Evolutionary conservation across 169 alveolate species (phyloP).

Genomic region (Theileria annulata): DNA sequence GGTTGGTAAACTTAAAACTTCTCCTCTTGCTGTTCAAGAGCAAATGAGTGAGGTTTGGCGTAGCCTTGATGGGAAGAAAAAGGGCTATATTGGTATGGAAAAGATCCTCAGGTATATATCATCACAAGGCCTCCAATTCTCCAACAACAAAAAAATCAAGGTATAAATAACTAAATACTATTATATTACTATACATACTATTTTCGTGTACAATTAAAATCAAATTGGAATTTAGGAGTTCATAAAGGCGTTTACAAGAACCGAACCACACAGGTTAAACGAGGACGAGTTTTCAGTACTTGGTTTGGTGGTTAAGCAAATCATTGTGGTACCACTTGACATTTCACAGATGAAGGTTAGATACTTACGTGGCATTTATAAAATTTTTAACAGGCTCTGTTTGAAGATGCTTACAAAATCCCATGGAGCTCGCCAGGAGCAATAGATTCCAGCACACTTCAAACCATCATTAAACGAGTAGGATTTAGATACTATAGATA

Average conservation of each 20-base stretch:
- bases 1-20: conserved; percentile 54
- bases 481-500: neutral
- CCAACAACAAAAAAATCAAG: conserved; percentile 13
- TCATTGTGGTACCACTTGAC: conserved; percentile 48
- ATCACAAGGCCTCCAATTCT: conserved; percentile 25
- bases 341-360: conserved; percentile 29
- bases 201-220: neutral
- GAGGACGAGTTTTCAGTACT: conserved; percentile 57
- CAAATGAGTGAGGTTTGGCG: conserved; percentile 47
- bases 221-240: conserved; percentile 33
- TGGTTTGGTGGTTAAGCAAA: conserved; percentile 40
- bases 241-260: conserved; percentile 44
- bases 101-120: conserved; percentile 21
- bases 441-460: conserved; percentile 39
- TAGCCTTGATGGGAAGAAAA: neutral
- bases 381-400: conserved; percentile 27
- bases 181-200: neutral
- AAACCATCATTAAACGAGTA: conserved; percentile 32
- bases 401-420: conserved; percentile 46
- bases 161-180: neutral
- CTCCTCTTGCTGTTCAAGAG: conserved; percentile 27
- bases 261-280: conserved; percentile 25
- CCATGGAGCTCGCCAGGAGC: conserved; percentile 67
- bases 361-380: neutral
- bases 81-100: neutral